Conservation (phyloP, 2,329 filamentous ascomycete genomes). For the Neodidymelliopsis sp. region DNA sequence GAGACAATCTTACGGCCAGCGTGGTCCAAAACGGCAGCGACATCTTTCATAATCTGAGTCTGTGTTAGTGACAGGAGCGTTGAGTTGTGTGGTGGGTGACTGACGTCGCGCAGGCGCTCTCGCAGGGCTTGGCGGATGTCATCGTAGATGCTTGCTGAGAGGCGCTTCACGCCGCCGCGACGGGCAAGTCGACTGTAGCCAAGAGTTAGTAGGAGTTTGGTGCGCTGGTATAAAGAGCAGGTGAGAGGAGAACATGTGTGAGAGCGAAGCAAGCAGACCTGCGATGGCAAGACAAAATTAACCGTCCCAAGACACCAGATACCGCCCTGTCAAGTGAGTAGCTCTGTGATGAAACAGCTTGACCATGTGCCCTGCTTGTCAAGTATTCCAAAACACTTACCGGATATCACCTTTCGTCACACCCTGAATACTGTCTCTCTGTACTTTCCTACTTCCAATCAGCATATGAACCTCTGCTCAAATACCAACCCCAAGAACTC, state of each 20-base stretch:
- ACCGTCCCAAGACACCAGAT: too few relatives aligned
- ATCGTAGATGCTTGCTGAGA: slow-evolving; percentile 70
- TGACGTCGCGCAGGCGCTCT: slow-evolving; percentile 51
- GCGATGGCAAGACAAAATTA: not conserved
- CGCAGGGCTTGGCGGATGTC: slow-evolving; percentile 64
- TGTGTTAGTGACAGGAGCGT: not conserved
- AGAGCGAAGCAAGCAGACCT: not conserved
- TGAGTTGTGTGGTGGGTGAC: slow-evolving; percentile 2
- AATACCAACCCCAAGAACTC: slow-evolving; percentile 8
- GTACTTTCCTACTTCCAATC: slow-evolving; percentile 36
- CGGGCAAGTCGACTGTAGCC: slow-evolving; percentile 69
- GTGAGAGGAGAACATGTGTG: not conserved
- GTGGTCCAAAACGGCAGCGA: slow-evolving; percentile 36
- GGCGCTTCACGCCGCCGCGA: slow-evolving; percentile 78
- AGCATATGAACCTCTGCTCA: not conserved
- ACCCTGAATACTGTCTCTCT: slow-evolving; percentile 42
- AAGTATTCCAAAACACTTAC: slow-evolving; percentile 31
- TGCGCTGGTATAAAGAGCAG: not conserved
- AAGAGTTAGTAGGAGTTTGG: slow-evolving; percentile 14
- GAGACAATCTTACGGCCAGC: slow-evolving; percentile 39
- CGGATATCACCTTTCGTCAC: slow-evolving; percentile 47
- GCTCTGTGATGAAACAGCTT: too few relatives aligned
- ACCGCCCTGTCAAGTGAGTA: too few relatives aligned
- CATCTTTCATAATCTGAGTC: slow-evolving; percentile 33
- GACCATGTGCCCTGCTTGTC: too few relatives aligned